phyloP scores from a whole-genome alignment of 306 rosid species.

The Comarum palustre region DNA sequence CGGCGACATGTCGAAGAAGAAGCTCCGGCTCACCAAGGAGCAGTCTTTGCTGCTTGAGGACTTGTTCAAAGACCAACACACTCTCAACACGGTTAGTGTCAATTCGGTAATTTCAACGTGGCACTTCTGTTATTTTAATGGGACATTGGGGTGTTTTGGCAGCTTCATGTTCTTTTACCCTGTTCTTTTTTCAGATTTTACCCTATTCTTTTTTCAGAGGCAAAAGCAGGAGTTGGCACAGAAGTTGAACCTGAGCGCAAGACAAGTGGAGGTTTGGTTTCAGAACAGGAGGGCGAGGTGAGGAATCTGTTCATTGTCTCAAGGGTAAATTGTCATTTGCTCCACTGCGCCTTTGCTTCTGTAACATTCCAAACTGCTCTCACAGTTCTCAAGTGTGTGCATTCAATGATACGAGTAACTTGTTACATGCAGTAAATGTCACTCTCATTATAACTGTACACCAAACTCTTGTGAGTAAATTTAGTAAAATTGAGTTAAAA shows the following conservation, averaged over 20 bases:
- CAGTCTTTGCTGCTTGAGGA: slow-evolving; percentile 78
- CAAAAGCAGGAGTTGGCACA: slow-evolving; percentile 88
- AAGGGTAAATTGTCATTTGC: slow-evolving; percentile 22
- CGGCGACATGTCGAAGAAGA: slow-evolving; percentile 65
- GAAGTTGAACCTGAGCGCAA: slow-evolving; percentile 70
- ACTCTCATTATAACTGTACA: slow-evolving; percentile 11
- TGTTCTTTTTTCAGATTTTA: neutral
- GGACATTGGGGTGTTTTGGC: slow-evolving; percentile 2
- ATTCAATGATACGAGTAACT: slow-evolving; percentile 26
- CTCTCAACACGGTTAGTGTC: slow-evolving; percentile 74
- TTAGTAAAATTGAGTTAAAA: neutral
- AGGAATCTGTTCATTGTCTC: slow-evolving; percentile 10
- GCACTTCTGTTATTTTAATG: slow-evolving; percentile 8
- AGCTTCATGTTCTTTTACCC: neutral
- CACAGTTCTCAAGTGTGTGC: slow-evolving; percentile 16
- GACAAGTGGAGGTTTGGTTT: slow-evolving; percentile 99
- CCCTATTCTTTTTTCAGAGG: slow-evolving; percentile 42
- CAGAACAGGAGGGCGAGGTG: slow-evolving; percentile 95
- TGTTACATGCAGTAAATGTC: slow-evolving; percentile 19
- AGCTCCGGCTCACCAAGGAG: slow-evolving; percentile 80
- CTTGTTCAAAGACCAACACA: slow-evolving; percentile 78
- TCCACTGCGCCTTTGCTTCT: neutral
- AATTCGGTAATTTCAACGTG: slow-evolving; percentile 15
- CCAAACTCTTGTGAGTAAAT: neutral
- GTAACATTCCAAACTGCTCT: neutral